Conservation (phyloP, 1,284 basidiomycete genomes). For the Peniophora sp. region DNA sequence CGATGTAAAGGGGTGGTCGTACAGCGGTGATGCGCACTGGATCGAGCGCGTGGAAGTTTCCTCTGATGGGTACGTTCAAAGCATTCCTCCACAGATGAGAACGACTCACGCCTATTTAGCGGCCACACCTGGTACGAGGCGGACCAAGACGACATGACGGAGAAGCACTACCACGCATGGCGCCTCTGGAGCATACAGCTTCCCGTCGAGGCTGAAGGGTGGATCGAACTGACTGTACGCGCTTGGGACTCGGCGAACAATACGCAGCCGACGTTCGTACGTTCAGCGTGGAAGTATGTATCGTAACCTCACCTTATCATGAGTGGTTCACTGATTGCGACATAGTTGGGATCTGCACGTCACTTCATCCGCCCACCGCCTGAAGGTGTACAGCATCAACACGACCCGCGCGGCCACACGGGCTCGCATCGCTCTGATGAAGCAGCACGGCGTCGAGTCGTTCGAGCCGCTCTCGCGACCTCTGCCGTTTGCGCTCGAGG, state of each 20-base stretch:
- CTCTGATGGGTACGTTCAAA: conserved; percentile 34
- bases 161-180: conserved; percentile 52
- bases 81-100: neutral
- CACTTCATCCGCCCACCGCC: conserved; percentile 45
- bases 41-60: conserved; percentile 49
- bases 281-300: conserved; percentile 47
- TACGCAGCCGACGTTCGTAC: conserved; percentile 48
- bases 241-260: conserved; percentile 54
- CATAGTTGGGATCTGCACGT: conserved; percentile 48
- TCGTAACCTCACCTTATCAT: neutral
- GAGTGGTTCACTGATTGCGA: neutral
- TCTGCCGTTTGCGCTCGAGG: neutral
- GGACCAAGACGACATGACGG: conserved; percentile 37
- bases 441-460: conserved; percentile 22
- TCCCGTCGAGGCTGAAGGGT: conserved; percentile 48
- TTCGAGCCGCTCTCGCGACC: neutral
- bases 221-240: conserved; percentile 51
- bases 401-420: conserved; percentile 32
- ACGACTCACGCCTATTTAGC: conserved; percentile 14
- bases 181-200: conserved; percentile 44
- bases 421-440: conserved; percentile 31
- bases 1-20: conserved; percentile 42
- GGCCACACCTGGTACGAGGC: conserved; percentile 45
- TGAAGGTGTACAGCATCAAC: conserved; percentile 50
- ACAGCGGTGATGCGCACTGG: conserved; percentile 50